Evolutionary conservation across 2,329 filamentous ascomycete species (phyloP).

Genomic region (Apiospora koreana): DNA sequence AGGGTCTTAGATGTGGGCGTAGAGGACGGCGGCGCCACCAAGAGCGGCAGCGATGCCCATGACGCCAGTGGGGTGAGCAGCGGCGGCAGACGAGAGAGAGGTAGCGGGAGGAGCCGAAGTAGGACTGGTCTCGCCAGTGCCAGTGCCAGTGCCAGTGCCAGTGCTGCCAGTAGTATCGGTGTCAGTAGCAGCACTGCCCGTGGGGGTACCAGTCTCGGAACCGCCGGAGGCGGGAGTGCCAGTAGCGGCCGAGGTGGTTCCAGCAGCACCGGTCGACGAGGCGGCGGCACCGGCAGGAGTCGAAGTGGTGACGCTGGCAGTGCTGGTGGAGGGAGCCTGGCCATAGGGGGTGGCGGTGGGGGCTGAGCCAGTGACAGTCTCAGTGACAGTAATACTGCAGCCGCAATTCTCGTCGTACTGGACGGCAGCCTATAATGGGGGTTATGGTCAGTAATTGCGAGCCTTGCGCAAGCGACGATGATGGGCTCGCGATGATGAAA

Average conservation of each 20-base stretch:
- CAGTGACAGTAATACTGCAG: slow-evolving; percentile 24
- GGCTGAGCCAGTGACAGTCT: slow-evolving; percentile 20
- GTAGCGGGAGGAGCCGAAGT: slow-evolving; percentile 11
- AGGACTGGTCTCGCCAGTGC: slow-evolving; percentile 11
- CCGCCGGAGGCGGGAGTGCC: slow-evolving; percentile 9
- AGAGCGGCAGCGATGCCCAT: slow-evolving; percentile 18
- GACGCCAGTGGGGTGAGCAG: slow-evolving; percentile 17
- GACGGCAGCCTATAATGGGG: background rate
- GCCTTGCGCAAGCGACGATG: background rate
- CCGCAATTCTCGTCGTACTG: slow-evolving; percentile 20
- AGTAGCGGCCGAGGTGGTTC: slow-evolving; percentile 9
- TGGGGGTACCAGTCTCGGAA: slow-evolving; percentile 7
- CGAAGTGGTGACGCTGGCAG: background rate
- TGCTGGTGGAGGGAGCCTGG: background rate
- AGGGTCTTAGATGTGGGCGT: slow-evolving; percentile 19
- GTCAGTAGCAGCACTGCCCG: background rate
- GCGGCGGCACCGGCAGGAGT: background rate
- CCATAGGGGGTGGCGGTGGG: slow-evolving; percentile 3
- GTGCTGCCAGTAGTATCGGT: slow-evolving; percentile 8
- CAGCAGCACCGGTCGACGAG: slow-evolving; percentile 8
- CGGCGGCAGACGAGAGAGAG: slow-evolving; percentile 2
- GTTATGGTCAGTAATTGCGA: background rate
- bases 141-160: slow-evolving; percentile 9
- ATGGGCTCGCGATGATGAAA: background rate
- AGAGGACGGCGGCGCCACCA: slow-evolving; percentile 8